Evolutionary conservation across 2,329 filamentous ascomycete genomes (phyloP), one percentile per base, ranked within the genome.

Genomic region (Calonectria montana): DNA sequence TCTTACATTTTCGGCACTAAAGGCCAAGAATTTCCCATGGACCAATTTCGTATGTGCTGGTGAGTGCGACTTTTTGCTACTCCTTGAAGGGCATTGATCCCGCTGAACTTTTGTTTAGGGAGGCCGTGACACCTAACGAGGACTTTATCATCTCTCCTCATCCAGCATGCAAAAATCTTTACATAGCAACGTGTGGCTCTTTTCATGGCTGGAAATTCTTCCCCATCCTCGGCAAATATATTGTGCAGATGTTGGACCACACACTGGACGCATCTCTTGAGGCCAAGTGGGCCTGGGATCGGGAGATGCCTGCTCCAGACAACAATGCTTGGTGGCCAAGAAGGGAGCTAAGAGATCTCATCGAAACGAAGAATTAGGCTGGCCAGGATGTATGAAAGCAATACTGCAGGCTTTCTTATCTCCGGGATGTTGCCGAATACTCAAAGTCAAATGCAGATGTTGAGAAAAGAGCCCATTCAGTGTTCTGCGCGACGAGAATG

Each of bases 141-240:
- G 90, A 93, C 76, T 92, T 91, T 75, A 87, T 93, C 72, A 89
- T 93, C 75, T 89, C 89, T 6, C 89, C 90, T 0, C 87, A 92
- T 74, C 70, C 86, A 0, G 84, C 83, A 35, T 88, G 77, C 23
- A 79, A 79, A 55, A 90, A 90, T 27, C 82, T 94, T 0, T 93
- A 89, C 75, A 77, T 94, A 2, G 91, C 91, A 0, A 90, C 90
- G 0, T 91, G 90, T 10, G 91, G 91, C 6, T 92, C 91, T 0
- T 92, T 93, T 75, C 91, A 94, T 80, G 88, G 90, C 18, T 93
- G 87, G 85, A 93, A 93, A 80, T 93, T 94, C 80, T 87, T 93
- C 69, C 91, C 91, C 0, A 87, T 89, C 2, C 87, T 92, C 29
- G 91, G 92, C 5, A 89, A 88, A 74, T 93, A 93, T 74, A 85